Conservation (phyloP, 805 yeast genomes). For the Metschnikowia colocasiae region DNA sequence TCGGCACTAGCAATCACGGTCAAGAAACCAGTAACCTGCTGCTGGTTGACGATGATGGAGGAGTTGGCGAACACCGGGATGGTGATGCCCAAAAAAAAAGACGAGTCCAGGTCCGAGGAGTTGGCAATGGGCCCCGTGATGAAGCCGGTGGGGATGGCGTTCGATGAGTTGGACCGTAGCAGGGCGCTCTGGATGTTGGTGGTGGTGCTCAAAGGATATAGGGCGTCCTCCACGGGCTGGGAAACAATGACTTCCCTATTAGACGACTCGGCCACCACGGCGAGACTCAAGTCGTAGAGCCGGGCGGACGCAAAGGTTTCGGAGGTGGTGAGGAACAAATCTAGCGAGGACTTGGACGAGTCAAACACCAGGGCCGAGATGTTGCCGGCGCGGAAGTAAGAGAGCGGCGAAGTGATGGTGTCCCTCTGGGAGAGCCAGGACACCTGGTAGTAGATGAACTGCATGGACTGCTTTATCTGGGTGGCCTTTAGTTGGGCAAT, state of each 20-base stretch:
- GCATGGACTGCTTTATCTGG: constrained; percentile 68
- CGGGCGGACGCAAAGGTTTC: constrained; percentile 60
- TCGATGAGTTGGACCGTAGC: constrained; percentile 14
- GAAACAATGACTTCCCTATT: constrained; percentile 29
- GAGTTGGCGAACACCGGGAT: constrained; percentile 70
- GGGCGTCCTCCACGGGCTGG: constrained; percentile 27
- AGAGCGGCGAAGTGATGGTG: constrained; percentile 55
- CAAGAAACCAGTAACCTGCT: constrained; percentile 66
- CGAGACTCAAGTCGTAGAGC: constrained; percentile 59
- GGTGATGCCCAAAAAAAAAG: constrained; percentile 68
- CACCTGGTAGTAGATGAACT: constrained; percentile 62
- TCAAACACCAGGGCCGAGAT: constrained; percentile 41
- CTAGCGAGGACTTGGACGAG: constrained; percentile 45
- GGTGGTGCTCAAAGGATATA: constrained; percentile 52
- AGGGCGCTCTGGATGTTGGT: constrained; percentile 43
- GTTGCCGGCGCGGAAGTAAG: constrained; percentile 70
- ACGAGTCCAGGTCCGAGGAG: constrained; percentile 20
- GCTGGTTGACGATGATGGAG: constrained; percentile 56
- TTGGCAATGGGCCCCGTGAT: constrained; percentile 65
- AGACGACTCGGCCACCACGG: constrained; percentile 39
- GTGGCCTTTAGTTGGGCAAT: constrained; percentile 79
- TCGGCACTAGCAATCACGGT: constrained; percentile 47
- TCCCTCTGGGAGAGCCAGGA: constrained; percentile 61
- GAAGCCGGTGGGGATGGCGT: constrained; percentile 21
- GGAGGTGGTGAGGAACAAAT: constrained; percentile 62